Evolutionary conservation across 75 land plant genomes (phyloP).

Genomic region (Cupressus sempervirens): DNA sequence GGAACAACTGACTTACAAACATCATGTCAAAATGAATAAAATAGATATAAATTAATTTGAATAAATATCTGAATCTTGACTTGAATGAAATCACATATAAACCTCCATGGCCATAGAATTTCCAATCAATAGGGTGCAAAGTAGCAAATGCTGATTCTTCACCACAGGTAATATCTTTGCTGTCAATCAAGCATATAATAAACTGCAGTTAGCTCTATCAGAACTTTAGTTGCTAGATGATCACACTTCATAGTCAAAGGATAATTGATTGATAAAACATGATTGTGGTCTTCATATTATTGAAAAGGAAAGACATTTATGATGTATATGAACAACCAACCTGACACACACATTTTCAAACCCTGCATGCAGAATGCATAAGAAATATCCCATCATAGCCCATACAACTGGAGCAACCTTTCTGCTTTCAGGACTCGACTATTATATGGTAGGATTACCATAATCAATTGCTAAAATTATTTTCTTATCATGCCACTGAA

Average conservation of each 20-base stretch:
- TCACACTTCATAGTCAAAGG: background rate
- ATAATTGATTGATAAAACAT: background rate
- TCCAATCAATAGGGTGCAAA: constrained; percentile 79
- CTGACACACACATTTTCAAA: background rate
- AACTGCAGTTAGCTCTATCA: constrained; percentile 9
- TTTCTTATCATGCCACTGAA: background rate
- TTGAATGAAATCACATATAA: background rate
- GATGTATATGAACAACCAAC: background rate
- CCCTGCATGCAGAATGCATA: background rate
- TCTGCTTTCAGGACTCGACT: background rate
- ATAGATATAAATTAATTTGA: background rate
- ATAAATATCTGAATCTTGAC: background rate
- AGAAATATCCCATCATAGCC: background rate
- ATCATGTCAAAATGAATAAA: constrained; percentile 5
- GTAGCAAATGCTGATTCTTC: constrained; percentile 77
- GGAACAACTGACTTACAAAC: background rate
- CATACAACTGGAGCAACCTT: background rate
- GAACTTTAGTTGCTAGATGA: background rate
- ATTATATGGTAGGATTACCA: background rate
- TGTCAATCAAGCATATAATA: constrained; percentile 22
- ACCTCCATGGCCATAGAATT: constrained; percentile 92
- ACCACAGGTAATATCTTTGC: constrained; percentile 81
- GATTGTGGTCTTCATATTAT: background rate
- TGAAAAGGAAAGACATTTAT: background rate
- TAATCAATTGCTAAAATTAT: background rate